phyloP scores from a whole-genome alignment of 2,329 filamentous ascomycete species.

The Diaporthe humulicola region DNA sequence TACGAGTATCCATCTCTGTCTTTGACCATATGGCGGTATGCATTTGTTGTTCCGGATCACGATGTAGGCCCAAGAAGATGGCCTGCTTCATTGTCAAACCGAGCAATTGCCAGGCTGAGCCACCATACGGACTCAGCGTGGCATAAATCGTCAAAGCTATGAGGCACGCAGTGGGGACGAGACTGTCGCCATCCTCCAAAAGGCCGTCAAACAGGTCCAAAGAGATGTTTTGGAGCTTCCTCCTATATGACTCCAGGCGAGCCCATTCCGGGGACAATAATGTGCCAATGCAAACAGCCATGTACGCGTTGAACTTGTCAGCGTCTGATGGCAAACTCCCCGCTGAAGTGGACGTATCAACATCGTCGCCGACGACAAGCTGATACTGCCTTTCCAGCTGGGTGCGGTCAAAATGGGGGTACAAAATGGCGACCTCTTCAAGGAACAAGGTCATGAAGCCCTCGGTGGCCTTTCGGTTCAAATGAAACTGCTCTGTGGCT shows the following conservation, averaged over 20 bases:
- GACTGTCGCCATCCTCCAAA: not conserved
- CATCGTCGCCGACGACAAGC: not conserved
- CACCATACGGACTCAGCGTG: not conserved
- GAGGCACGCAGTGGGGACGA: not conserved
- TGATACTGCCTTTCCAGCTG: not conserved
- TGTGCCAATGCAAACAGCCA: not conserved
- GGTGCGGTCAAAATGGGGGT: not conserved
- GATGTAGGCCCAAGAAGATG: not conserved
- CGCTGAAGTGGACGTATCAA: not conserved
- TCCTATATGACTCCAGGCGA: not conserved
- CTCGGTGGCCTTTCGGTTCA: not conserved
- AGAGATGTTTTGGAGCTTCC: not conserved
- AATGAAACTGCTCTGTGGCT: not conserved
- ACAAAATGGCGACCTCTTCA: not conserved
- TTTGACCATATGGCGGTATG: conserved; percentile 2
- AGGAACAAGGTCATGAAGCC: not conserved
- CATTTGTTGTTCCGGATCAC: conserved; percentile 7
- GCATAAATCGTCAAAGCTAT: not conserved
- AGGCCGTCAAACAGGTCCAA: not conserved
- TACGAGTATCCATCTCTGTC: not conserved
- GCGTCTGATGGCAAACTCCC: not conserved
- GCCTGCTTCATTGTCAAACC: not conserved
- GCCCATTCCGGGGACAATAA: not conserved
- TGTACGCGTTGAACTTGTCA: not conserved
- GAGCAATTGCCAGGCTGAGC: conserved; percentile 7